These are phyloP conservation scores for Phytophthora idaei DNA, from an alignment of 352 stramenopile species.

Conservation along the genomic window DNA sequence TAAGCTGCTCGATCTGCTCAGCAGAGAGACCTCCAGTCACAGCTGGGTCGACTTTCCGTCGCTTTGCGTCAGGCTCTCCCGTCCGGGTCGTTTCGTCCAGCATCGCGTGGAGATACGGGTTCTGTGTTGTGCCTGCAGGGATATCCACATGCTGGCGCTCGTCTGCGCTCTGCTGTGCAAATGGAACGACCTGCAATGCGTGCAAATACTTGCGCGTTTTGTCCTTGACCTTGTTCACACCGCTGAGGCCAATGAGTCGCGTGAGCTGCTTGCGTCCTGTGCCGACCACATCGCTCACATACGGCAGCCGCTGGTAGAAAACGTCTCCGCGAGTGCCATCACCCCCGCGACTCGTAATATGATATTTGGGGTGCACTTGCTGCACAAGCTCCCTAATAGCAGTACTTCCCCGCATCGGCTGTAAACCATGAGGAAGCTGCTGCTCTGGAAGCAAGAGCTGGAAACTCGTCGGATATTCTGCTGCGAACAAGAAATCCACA, in stretches of 20 bases:
- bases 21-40: constrained; percentile 47
- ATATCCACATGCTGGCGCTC: constrained; percentile 55
- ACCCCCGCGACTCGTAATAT: constrained; percentile 65
- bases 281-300: constrained; percentile 61
- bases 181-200: constrained; percentile 65
- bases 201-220: constrained; percentile 85
- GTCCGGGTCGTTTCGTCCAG: constrained; percentile 27
- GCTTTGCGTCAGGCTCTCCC: constrained; percentile 46
- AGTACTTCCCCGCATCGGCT: constrained; percentile 37
- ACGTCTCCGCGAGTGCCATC: constrained; percentile 41
- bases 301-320: constrained; percentile 83
- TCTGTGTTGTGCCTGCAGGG: constrained; percentile 72
- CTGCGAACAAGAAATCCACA: constrained; percentile 73
- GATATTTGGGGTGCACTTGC: constrained; percentile 69
- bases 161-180: constrained; percentile 33
- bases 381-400: constrained; percentile 42
- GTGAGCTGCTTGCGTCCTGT: constrained; percentile 66
- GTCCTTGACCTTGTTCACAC: constrained; percentile 64
- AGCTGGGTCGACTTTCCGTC: constrained; percentile 37
- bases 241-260: constrained; percentile 72
- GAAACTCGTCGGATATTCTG: constrained; percentile 55
- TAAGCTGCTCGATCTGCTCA: constrained; percentile 73
- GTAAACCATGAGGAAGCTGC: constrained; percentile 58
- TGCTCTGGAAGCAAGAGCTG: constrained; percentile 63
- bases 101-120: constrained; percentile 58